These are phyloP conservation scores for Chlamydomonas reinhardtii DNA, from an alignment of 163 green algal species.

Conservation along the genomic window DNA sequence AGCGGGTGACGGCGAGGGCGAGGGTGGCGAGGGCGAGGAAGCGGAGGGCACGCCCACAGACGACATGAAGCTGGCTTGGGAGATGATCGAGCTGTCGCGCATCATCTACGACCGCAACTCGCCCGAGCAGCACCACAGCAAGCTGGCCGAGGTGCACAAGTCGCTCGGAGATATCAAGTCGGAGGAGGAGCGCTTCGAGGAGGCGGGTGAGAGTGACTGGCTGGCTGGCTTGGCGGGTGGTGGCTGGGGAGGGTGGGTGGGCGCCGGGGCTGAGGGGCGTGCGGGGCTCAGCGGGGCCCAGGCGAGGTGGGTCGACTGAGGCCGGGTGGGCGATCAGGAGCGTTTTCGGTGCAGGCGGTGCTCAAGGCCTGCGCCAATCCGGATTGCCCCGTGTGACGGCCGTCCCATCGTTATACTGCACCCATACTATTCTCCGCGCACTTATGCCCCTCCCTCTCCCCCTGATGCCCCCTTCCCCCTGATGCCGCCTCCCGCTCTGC, in stretches of 20 bases:
- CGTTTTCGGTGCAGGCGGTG: too few relatives aligned
- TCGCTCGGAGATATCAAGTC: slow-evolving; percentile 52
- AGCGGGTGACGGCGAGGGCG: neutral
- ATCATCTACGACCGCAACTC: slow-evolving; percentile 48
- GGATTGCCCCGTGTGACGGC: too few relatives aligned
- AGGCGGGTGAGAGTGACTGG: slow-evolving; percentile 29
- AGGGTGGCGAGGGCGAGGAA: neutral
- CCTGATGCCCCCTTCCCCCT: neutral
- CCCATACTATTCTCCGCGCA: too few relatives aligned
- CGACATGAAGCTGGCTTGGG: slow-evolving; percentile 64
- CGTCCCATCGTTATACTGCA: too few relatives aligned
- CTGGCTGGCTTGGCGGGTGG: neutral
- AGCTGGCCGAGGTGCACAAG: slow-evolving; percentile 57
- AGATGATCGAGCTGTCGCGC: slow-evolving; percentile 63
- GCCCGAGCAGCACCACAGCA: slow-evolving; percentile 13
- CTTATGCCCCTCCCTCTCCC: too few relatives aligned
- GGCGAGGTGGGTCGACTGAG: too few relatives aligned
- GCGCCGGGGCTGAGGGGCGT: too few relatives aligned
- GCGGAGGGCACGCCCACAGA: slow-evolving; percentile 2
- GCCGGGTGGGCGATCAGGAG: too few relatives aligned
- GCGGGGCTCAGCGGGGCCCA: too few relatives aligned
- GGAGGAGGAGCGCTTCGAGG: slow-evolving; percentile 64
- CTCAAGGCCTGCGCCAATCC: too few relatives aligned
- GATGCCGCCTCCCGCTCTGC: neutral
- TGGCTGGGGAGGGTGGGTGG: too few relatives aligned